Evolutionary conservation across 208 protist genomes (phyloP), one percentile per base, ranked within the genome.

Genomic region (Trypanosoma conorhini): DNA sequence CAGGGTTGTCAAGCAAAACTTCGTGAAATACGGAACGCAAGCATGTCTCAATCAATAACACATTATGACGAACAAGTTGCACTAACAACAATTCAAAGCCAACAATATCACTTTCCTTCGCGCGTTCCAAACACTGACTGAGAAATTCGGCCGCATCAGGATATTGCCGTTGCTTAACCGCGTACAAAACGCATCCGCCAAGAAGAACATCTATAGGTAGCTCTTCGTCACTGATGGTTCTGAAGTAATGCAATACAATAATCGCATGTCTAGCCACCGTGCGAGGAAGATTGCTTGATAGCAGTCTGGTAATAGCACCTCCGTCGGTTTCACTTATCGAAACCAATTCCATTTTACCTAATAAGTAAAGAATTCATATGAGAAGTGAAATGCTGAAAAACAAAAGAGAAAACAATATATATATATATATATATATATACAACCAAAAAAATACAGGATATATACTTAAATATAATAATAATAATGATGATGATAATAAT

Each of bases 11-110:
- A 77, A 26, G 5, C 68, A 70, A 9, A 91, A 74, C 22, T 62
- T 80, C 61, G 82, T 87, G 22, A 21, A 93, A 67, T 44, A 76
- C 66, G 10, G 83, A 51, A 12, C 92, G 85, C 7, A 96, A 56
- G 56, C 88, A 96, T 24, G 66, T 70, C 66, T 96, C 88, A 17
- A 92, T 74, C 19, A 96, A 79, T 13, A 95, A 51, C 2, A 88
- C 74, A 60, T 89, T 87, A 40, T 76, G 74, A 19, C 84, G 65
- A 22, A 94, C 76, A 15, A 73, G 74, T 56, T 95, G 76, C 4
- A 89, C 74, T 0, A 96, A 52, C 15, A 85, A 67, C 38, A 91
- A 62, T 62, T 96, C 88, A 35, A 88, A 48, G 17, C 78, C 85
- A 13, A 86, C 83, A n/a, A 90, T 77, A 26, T 93, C 82, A 30